A percentile compares a stretch with the other conserved stretches of the same genome.
Conservation (phyloP, 148 eudicot species). For the Suaeda aralocaspica region DNA sequence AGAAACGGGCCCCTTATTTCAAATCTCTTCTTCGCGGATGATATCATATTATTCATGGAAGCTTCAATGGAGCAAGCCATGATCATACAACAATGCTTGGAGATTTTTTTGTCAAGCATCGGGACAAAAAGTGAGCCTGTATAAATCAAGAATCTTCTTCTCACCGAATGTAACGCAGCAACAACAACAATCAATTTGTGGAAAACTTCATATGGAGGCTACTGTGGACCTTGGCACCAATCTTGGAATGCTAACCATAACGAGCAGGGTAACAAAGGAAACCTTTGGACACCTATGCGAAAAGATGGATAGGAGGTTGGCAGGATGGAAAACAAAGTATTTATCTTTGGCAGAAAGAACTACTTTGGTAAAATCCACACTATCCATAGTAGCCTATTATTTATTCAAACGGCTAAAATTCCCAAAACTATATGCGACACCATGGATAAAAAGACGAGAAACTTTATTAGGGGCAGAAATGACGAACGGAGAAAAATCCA, state of each 20-base stretch:
- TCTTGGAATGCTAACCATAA: background rate
- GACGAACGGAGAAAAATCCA: background rate
- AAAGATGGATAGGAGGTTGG: background rate
- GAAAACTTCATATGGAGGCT: too few species aligned
- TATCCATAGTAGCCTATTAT: background rate
- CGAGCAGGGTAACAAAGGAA: background rate
- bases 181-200: background rate
- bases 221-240: background rate
- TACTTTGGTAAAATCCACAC: background rate
- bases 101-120: too few species aligned
- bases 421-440: background rate
- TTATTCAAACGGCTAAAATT: background rate
- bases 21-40: too few species aligned
- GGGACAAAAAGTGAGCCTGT: too few species aligned
- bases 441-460: background rate
- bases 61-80: too few species aligned
- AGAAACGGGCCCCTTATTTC: too few species aligned
- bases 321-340: background rate
- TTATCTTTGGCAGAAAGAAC: background rate
- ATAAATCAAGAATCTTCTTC: background rate
- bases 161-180: background rate
- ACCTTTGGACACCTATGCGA: background rate
- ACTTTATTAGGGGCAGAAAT: too few species aligned
- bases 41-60: too few species aligned
- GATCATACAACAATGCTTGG: too few species aligned